These are phyloP conservation scores for Venturia effusa DNA, from an alignment of 2,329 filamentous ascomycete genomes.

Conservation along the genomic window DNA sequence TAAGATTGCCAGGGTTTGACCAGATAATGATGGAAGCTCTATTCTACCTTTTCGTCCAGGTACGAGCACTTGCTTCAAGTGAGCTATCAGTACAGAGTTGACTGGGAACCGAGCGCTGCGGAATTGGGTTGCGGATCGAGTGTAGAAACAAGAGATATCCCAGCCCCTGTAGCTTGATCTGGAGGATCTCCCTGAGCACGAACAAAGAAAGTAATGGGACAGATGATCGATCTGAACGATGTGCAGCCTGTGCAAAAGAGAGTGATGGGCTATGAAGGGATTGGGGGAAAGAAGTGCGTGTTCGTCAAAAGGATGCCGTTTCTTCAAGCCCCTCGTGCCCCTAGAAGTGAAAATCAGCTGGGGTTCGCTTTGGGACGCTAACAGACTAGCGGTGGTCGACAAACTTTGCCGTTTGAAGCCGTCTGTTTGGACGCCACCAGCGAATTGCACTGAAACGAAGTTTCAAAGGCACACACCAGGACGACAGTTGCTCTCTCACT, in stretches of 20 bases:
- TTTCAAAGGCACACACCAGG: not conserved
- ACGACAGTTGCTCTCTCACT: not conserved
- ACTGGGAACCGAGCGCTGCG: not conserved
- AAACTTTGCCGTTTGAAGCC: not conserved
- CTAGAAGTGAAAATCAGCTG: not conserved
- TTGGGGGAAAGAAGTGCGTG: not conserved
- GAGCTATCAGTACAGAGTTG: not conserved
- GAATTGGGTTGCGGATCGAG: not conserved
- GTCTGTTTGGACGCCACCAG: not conserved
- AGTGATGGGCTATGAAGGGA: not conserved
- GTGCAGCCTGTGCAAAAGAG: conserved; percentile 3
- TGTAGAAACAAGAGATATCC: not conserved
- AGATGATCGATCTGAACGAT: not conserved
- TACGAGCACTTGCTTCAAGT: not conserved
- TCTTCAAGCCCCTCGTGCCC: not conserved
- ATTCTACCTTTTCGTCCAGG: not conserved
- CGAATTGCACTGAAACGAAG: not conserved
- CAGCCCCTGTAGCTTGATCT: not conserved
- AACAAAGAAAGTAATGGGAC: not conserved
- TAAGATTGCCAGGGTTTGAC: not conserved
- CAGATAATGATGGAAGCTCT: not conserved
- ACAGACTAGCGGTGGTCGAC: too few species aligned
- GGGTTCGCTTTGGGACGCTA: not conserved
- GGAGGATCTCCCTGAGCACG: not conserved
- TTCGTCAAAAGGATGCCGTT: not conserved